Base-by-base conservation (phyloP, 2,329 filamentous ascomycete species). In the Colletotrichum gigasporum region DNA sequence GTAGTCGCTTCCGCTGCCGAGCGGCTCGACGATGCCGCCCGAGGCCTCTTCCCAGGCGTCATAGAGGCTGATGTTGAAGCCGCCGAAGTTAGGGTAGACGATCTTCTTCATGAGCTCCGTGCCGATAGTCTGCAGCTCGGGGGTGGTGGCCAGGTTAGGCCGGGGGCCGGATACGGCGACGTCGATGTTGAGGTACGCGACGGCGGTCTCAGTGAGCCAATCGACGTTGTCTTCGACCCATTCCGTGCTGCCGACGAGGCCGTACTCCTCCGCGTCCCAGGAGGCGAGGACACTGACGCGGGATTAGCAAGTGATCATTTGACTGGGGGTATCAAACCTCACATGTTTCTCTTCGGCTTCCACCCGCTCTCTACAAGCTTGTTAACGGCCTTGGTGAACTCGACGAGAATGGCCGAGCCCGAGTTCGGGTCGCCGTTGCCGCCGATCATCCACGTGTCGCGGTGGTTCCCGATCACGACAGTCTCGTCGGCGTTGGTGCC, bases 351-450 rank as follows among this genome's bases (percentile, higher is more conserved):
- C 57, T 90, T 83, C 0, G 93, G 93, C 72, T 90, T 91, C 93
- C 93, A 96, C 8, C 92, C 92, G n/a, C 84, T 83, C 11, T 87
- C 82, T 0, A 92, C 77, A 7, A 93, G 89, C 59, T 86, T 81
- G 4, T 91, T 91, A 69, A 95, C 91, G 10, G 88, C 88, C 48
- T 90, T 85, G 42, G 92, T 85, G 2, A 95, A 85, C 71, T 96
- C 92, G 51, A 93, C 91, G 14, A 96, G 78, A 2, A 90, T 87
- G 1, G 93, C 91, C 8, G 90, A 92, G 52, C 93, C 93, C 65
- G 90, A 92, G 77, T 94, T 94, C 0, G 93, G 93, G 69, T 96
- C 92, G 3, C 86, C 91, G n/a, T 92, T 91, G 22, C 93, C 92
- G n/a, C 93, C 92, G 45, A 90, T 87, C 73, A 94, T 90, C 92